Evolutionary conservation across 2,329 filamentous ascomycete species (phyloP).

Genomic region (Paecilomyces sp.): DNA sequence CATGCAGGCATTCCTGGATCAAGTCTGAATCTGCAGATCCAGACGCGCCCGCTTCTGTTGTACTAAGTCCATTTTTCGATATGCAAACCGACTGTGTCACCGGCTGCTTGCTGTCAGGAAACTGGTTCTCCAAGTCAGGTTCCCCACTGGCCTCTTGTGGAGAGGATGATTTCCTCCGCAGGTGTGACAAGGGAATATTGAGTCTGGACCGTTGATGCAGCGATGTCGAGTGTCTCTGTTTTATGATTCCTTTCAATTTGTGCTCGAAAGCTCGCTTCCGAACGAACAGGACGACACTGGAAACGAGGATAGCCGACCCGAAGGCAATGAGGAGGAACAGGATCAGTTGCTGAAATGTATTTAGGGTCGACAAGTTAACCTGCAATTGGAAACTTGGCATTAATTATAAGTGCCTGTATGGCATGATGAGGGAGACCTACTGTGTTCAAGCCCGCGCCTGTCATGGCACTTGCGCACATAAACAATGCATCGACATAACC

Average conservation of each 20-base stretch:
- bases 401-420: neutral
- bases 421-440: constrained; percentile 17
- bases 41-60: neutral
- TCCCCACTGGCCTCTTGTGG: neutral
- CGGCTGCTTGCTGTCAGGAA: neutral
- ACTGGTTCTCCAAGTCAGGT: neutral
- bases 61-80: neutral
- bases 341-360: constrained; percentile 60
- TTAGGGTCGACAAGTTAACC: constrained; percentile 50
- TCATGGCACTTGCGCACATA: constrained; percentile 59
- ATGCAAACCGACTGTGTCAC: neutral
- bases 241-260: constrained; percentile 50
- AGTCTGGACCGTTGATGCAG: constrained; percentile 1
- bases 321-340: constrained; percentile 59
- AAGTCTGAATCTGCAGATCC: neutral
- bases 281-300: constrained; percentile 55
- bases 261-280: constrained; percentile 56
- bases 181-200: neutral
- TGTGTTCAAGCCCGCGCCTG: constrained; percentile 61
- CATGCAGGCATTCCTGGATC: neutral
- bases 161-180: neutral
- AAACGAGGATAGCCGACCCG: constrained; percentile 62
- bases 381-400: constrained; percentile 8
- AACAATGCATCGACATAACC: constrained; percentile 61
- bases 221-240: constrained; percentile 15